Evolutionary conservation across 2,329 filamentous ascomycete genomes (phyloP).

Genomic region (Sporothrix variecibatus): DNA sequence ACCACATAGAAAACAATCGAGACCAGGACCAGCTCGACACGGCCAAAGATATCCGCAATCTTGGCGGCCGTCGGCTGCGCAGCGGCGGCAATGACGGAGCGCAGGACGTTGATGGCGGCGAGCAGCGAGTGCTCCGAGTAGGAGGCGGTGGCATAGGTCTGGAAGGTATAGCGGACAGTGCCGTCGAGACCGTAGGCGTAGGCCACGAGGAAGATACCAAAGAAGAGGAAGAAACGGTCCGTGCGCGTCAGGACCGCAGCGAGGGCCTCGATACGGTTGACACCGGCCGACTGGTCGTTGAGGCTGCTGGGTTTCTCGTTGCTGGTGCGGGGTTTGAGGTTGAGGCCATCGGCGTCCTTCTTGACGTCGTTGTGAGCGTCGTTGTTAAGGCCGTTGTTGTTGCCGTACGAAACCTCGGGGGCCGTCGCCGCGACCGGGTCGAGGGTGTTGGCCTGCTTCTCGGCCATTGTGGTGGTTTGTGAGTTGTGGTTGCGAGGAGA

Average conservation of each 20-base stretch:
- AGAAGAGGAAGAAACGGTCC: slow-evolving; percentile 55
- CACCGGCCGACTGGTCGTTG: slow-evolving; percentile 50
- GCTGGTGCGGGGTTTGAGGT: neutral
- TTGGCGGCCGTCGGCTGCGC: slow-evolving; percentile 57
- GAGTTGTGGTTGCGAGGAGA: neutral
- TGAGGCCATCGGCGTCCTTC: neutral
- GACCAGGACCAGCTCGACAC: slow-evolving; percentile 58
- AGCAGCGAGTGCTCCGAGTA: slow-evolving; percentile 57
- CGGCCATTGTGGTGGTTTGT: neutral
- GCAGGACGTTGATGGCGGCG: slow-evolving; percentile 52
- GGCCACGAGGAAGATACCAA: slow-evolving; percentile 62
- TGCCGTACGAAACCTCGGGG: neutral
- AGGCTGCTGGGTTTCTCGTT: neutral
- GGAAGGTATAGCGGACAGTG: slow-evolving; percentile 57
- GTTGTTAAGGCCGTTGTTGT: neutral
- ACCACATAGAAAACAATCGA: slow-evolving; percentile 51
- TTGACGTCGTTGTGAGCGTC: neutral
- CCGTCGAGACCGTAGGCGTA: slow-evolving; percentile 66
- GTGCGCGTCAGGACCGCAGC: slow-evolving; percentile 51
- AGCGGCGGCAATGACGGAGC: slow-evolving; percentile 37
- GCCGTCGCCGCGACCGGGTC: neutral
- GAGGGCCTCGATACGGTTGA: slow-evolving; percentile 61
- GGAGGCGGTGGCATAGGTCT: slow-evolving; percentile 55
- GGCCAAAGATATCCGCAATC: slow-evolving; percentile 64
- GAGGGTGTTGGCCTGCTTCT: neutral